These are phyloP conservation scores for Kockiozyma suomiensis DNA, from an alignment of 805 yeast genomes.

Conservation along the genomic window DNA sequence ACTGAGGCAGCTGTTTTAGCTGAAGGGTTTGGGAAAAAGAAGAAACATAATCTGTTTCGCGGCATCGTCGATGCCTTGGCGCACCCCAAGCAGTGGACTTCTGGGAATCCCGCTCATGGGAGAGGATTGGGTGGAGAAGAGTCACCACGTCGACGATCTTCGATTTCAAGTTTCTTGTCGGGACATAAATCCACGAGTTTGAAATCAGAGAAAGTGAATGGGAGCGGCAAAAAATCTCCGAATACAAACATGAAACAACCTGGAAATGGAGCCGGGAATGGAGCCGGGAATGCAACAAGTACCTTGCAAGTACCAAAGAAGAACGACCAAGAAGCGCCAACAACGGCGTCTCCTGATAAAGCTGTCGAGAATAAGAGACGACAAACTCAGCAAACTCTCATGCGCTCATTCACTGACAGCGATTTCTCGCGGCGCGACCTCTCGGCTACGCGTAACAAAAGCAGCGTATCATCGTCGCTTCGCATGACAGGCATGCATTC, in stretches of 20 bases:
- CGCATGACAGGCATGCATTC: slow-evolving; percentile 14
- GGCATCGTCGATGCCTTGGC: neutral
- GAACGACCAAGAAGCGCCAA: neutral
- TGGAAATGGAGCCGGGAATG: neutral
- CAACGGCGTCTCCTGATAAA: neutral
- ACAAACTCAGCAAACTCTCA: neutral
- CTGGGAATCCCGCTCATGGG: neutral
- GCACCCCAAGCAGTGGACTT: neutral
- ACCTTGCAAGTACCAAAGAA: too few species aligned
- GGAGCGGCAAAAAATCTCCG: neutral
- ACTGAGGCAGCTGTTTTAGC: neutral
- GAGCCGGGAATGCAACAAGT: too few species aligned
- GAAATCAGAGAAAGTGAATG: neutral
- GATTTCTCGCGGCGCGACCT: neutral
- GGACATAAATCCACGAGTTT: neutral
- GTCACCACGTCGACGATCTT: slow-evolving; percentile 3
- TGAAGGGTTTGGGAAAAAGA: neutral
- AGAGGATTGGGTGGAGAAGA: neutral
- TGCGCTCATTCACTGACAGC: neutral
- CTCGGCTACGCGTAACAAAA: neutral
- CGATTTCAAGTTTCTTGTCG: slow-evolving; percentile 10
- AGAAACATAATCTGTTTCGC: neutral
- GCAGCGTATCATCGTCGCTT: neutral
- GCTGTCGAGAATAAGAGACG: neutral
- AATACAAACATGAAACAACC: neutral